Evolutionary conservation across 2,329 filamentous ascomycete genomes (phyloP), one percentile per base, ranked within the genome.

Genomic region (Cladosporium cucumerinum): DNA sequence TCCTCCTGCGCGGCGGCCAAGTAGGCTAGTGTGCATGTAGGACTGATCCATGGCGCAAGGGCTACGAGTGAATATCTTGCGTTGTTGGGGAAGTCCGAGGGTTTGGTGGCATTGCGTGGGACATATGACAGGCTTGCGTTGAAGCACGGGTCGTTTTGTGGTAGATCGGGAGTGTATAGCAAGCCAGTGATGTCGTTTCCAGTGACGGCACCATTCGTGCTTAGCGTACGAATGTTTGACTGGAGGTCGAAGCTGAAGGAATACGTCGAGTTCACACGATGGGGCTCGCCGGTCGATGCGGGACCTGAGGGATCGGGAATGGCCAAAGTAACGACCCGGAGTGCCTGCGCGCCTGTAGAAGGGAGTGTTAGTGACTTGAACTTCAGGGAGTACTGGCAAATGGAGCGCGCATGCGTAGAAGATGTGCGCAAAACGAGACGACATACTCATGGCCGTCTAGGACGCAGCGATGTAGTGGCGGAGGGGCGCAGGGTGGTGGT

Each of bases 21-120:
- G 74, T 92, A 97, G 52, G 89, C 85, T 63, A 83, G 78, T 14
- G 91, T 90, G 74, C 94, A 99, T 28, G 86, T 80, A 8, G 84
- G 80, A 67, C 84, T 90, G 71, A 92, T 87, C 93, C 94, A 98
- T 30, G 94, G 94, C 26, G 92, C 93, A 61, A 97, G 80, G 30
- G 90, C 93, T 70, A 97, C 86, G 60, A 93, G 82, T 63, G 89
- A 87, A 75, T 91, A 92, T 58, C 55, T 39, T 69, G 90, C 87
- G 23, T 76, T 75, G 57, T 84, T 84, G 0, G 84, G 82, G 18
- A 97, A 85, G 72, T 95, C 84, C n/a, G 78, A 76, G 70, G 86
- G 84, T 18, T 89, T 86, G 14, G 92, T 96, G 63, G 87, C 91
- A 75, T 95, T 93, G 43, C 76, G 71, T 1, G 93, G 91, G 10